A percentile compares a stretch with the other conserved stretches of the same genome.
phyloP scores from a whole-genome alignment of 2,329 filamentous ascomycete species.

The Fusarium floridanum region DNA sequence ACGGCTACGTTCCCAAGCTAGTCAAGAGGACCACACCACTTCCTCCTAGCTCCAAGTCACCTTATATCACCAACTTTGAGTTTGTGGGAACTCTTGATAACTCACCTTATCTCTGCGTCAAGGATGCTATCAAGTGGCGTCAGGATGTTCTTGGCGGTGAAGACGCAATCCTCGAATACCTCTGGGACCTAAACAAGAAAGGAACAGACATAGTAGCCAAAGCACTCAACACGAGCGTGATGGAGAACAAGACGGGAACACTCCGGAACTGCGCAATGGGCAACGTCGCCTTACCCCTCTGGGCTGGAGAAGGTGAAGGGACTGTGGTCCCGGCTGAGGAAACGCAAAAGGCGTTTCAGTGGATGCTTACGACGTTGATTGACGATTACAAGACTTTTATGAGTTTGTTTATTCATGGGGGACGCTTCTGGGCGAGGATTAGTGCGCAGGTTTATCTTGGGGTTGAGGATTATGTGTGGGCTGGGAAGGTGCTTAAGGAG shows the following conservation, averaged over 20 bases:
- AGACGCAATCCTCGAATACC: constrained; percentile 74
- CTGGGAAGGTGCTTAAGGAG: constrained; percentile 68
- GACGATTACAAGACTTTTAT: constrained; percentile 79
- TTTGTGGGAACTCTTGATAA: constrained; percentile 83
- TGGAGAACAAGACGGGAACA: constrained; percentile 75
- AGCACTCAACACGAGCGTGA: constrained; percentile 75
- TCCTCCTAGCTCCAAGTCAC: constrained; percentile 61
- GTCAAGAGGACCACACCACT: constrained; percentile 55
- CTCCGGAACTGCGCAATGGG: constrained; percentile 77
- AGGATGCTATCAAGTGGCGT: constrained; percentile 79
- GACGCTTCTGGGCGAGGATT: constrained; percentile 77
- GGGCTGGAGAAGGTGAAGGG: constrained; percentile 48
- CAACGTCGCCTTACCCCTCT: constrained; percentile 80
- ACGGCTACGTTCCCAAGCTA: constrained; percentile 74
- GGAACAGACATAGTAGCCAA: constrained; percentile 73
- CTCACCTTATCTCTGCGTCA: constrained; percentile 77
- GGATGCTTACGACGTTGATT: constrained; percentile 68
- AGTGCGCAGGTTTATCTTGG: constrained; percentile 91
- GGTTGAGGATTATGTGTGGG: constrained; percentile 80
- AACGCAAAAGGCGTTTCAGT: constrained; percentile 61
- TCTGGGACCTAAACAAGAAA: constrained; percentile 70
- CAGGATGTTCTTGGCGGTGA: constrained; percentile 79
- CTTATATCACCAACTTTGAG: constrained; percentile 79
- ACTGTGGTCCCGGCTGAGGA: constrained; percentile 50
- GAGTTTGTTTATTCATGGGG: constrained; percentile 70